Base-by-base conservation (phyloP, 495 filamentous ascomycete species). In the Penicillium arizonense region DNA sequence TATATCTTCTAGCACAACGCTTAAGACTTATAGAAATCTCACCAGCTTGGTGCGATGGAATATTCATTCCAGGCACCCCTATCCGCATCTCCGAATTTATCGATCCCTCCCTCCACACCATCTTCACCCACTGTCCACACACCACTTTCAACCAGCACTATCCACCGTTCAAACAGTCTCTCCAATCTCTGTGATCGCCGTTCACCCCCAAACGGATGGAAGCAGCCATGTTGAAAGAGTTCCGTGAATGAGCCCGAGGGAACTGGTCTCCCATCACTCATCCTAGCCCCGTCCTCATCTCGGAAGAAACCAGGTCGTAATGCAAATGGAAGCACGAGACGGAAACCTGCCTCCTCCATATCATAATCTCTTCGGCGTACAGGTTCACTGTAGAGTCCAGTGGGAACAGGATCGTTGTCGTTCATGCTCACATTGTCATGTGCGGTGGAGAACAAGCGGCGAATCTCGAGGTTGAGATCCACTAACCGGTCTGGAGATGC, bases 101-200 rank as follows among this genome's bases (percentile, higher is more conserved):
- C 69, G 52, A 79, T 70, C 12, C 45, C 61, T 20, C 72, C 71
- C 40, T 64, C 40, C 8, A 79, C 69, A 3, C 75, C 71, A 26
- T 74, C 44, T 33, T 54, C 44, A 23, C 69, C 70, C 40, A 79
- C 73, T 34, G 57, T 57, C 74, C 73, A 77, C 34, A 70, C 37
- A 12, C 71, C 74, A 44, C 39, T 42, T 30, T 72, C 73, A 38
- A 77, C 64, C 54, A 73, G 45, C 35, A 62, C 58, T n/a, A 56
- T 52, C 73, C 70, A 79, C 12, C 49, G 49, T 4, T 56, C 16
- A 30, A 60, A 61, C 37, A 77, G 44, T 7, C 59, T 58, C 51
- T 71, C 71, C 47, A 75, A 44, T 41, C 72, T 53, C 49, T 75
- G 70, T 8, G 62, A 26, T n/a, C 66, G 63, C 3, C 37, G 52